A percentile compares a stretch with the other conserved stretches of the same genome.
Evolutionary conservation across 2,329 filamentous ascomycete species (phyloP).

Genomic region (Alternaria infectoria): DNA sequence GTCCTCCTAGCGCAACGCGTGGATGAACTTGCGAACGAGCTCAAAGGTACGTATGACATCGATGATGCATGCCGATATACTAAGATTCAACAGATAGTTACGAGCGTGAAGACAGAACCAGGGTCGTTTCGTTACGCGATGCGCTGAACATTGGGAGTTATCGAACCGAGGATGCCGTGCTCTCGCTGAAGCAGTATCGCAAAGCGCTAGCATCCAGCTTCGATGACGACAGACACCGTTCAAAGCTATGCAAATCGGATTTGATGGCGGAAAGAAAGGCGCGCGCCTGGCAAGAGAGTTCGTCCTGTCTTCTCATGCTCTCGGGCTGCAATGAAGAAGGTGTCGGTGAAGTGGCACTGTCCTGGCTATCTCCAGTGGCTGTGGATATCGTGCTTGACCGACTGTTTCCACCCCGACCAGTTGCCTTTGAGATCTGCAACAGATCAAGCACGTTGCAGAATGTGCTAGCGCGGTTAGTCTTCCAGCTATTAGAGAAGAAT

Average conservation of each 20-base stretch:
- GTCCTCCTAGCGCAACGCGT: neutral
- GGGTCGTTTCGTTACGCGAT: neutral
- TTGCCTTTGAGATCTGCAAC: slow-evolving; percentile 4
- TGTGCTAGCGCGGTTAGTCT: neutral
- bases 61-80: neutral
- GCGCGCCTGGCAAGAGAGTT: neutral
- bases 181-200: neutral
- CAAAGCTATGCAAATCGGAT: neutral
- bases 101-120: neutral
- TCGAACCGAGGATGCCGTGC: neutral
- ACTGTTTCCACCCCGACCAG: neutral
- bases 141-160: neutral
- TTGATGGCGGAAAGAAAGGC: neutral
- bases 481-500: slow-evolving; percentile 7
- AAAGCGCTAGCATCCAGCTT: neutral
- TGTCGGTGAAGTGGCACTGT: neutral
- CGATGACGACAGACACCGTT: neutral
- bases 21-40: neutral
- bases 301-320: slow-evolving; percentile 1
- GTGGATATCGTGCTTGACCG: slow-evolving; percentile 5
- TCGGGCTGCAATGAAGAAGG: slow-evolving; percentile 7
- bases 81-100: neutral
- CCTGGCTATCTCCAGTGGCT: slow-evolving; percentile 11
- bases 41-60: neutral
- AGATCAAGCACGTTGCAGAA: neutral